Base-by-base conservation (phyloP, 2,329 filamentous ascomycete species). In the Clonostachys solani region DNA sequence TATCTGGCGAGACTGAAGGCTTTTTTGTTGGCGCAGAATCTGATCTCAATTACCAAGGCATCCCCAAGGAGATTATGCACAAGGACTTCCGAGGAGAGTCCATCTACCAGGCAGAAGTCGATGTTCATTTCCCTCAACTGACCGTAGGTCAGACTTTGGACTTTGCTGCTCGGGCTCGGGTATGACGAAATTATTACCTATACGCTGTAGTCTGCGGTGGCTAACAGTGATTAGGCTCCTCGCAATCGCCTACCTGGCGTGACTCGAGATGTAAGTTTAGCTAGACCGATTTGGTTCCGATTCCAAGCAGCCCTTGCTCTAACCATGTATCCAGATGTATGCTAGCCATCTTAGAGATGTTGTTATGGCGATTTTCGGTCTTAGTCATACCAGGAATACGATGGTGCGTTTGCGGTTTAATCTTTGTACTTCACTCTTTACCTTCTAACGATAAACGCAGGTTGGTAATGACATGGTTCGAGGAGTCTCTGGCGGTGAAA, bases 71-170 rank as follows among this genome's bases (percentile, higher is more conserved):
- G 49, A 69, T 80, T 52, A 85, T 85, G 74, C 70, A 76, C 57
- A 74, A 71, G 19, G 71, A 73, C 53, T 58, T 55, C 49, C 42
- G 50, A 81, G 82, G 83, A 42, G 82, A 86, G 59, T 78, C 79
- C 34, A 84, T 85, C 54, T 86, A 85, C 61, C 83, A 78, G 0
- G 80, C 81, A 37, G 81, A 84, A 60, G 80, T 81, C 12, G 83
- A 86, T 55, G 74, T 79, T 8, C 79, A 83, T 58, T 83, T 83
- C 52, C 76, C 80, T 2, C 71, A 73, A 54, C 59, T 84, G 51
- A 77, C 73, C 6, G 80, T 84, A 12, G 78, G 77, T 46, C 76
- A 84, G 52, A 84, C 81, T 0, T 67, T 84, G 9, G 74, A 73
- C 50, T 83, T 84, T 46, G 81, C 81, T n/a, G 80, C 81, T 7